Evolutionary conservation across 306 rosid species (phyloP).

Genomic region (Crotalaria pallida): DNA sequence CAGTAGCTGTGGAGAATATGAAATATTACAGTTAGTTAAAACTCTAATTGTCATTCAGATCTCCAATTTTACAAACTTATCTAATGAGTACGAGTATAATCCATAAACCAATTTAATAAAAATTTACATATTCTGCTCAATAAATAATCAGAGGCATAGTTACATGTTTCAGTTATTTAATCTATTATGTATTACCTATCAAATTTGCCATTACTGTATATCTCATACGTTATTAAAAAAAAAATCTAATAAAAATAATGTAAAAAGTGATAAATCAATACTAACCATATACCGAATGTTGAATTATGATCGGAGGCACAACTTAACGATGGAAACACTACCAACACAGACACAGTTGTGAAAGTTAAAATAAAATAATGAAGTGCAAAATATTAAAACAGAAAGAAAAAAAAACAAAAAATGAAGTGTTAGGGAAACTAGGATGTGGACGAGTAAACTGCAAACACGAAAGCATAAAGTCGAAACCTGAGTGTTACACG

Average conservation of each 20-base stretch:
- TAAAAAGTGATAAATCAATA: no score
- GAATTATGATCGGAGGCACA: no score
- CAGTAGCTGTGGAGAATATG: constrained; percentile 41
- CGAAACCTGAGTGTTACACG: constrained; percentile 5
- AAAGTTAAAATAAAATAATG: neutral
- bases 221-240: no score
- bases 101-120: neutral
- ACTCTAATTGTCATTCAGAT: neutral
- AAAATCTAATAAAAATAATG: no score
- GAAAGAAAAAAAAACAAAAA: no score
- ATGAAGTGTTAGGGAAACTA: no score
- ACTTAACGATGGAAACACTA: neutral
- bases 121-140: neutral
- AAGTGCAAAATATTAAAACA: no score
- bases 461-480: neutral
- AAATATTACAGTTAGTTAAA: neutral
- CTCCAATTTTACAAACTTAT: neutral
- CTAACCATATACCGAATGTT: no score
- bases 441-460: neutral
- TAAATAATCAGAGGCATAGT: no score
- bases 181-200: no score
- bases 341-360: neutral
- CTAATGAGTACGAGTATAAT: neutral
- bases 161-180: no score
- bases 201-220: no score